Percentiles rank a stretch among this genome's conserved stretches.
Conservation (phyloP, 257 asterid species). For the Salvia miltiorrhiza region DNA sequence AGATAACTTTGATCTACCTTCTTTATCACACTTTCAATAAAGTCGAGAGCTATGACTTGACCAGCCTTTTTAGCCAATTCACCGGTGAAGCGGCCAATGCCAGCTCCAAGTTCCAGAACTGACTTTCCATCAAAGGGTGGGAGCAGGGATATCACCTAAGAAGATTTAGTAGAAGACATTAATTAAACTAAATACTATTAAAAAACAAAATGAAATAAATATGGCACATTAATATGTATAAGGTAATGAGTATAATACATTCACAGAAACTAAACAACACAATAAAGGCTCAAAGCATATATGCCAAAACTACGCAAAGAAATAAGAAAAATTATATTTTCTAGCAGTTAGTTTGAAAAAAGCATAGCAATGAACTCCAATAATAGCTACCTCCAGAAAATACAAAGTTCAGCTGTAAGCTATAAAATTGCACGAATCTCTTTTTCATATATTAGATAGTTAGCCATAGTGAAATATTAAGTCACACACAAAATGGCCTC, state of each 20-base stretch:
- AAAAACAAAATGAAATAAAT: neutral
- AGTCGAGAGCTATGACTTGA: slow-evolving; percentile 74
- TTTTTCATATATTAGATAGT: neutral
- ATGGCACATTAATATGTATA: neutral
- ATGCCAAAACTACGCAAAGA: neutral
- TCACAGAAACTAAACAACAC: neutral
- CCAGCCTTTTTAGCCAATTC: slow-evolving; percentile 76
- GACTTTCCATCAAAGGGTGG: slow-evolving; percentile 82
- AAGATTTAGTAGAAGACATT: neutral
- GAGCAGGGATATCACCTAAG: slow-evolving; percentile 78
- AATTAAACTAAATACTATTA: neutral
- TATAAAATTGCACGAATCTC: neutral
- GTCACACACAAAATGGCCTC: neutral
- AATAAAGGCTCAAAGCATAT: neutral
- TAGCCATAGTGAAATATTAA: neutral
- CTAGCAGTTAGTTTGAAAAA: neutral
- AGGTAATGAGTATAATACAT: neutral
- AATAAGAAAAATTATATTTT: neutral
- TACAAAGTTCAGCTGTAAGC: neutral
- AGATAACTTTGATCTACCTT: slow-evolving; percentile 45
- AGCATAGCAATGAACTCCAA: neutral
- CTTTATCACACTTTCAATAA: slow-evolving; percentile 76
- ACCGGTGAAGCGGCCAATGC: slow-evolving; percentile 97
- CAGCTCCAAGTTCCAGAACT: slow-evolving; percentile 96
- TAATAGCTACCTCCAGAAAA: neutral